Conservation (phyloP, 2,329 filamentous ascomycete species). For the Fusarium keratoplasticum region DNA sequence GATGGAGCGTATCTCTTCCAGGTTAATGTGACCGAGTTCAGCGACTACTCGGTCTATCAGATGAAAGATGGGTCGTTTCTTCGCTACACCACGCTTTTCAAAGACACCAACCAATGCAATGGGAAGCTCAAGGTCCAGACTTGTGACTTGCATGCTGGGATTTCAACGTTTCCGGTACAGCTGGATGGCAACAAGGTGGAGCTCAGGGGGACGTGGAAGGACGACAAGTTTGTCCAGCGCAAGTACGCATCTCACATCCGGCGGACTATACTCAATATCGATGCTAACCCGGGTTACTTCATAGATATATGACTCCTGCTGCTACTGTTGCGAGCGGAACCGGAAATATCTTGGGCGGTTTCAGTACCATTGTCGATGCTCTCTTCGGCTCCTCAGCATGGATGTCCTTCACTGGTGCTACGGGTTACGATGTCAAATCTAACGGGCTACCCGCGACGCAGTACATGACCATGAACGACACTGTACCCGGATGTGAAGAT, state of each 20-base stretch:
- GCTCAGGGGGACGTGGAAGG: constrained; percentile 25
- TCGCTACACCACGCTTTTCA: constrained; percentile 28
- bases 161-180: constrained; percentile 21
- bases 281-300: not conserved
- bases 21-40: constrained; percentile 31
- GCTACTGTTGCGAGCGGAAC: not conserved
- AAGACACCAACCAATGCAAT: constrained; percentile 16
- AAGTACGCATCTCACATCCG: constrained; percentile 14
- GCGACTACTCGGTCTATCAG: not conserved
- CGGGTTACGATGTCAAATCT: constrained; percentile 21
- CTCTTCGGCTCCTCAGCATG: constrained; percentile 20
- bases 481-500: constrained; percentile 13
- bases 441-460: constrained; percentile 28
- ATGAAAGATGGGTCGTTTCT: constrained; percentile 29
- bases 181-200: constrained; percentile 11
- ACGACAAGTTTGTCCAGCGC: constrained; percentile 32
- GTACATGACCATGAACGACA: constrained; percentile 30
- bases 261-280: not conserved
- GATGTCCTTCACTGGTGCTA: constrained; percentile 32
- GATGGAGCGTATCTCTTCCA: constrained; percentile 25
- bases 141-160: constrained; percentile 34
- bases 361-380: constrained; percentile 18
- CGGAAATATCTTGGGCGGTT: constrained; percentile 34
- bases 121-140: constrained; percentile 30
- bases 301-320: constrained; percentile 33